Conservation (phyloP, 1,139 yeast species). For the Scheffersomyces segobiensis region DNA sequence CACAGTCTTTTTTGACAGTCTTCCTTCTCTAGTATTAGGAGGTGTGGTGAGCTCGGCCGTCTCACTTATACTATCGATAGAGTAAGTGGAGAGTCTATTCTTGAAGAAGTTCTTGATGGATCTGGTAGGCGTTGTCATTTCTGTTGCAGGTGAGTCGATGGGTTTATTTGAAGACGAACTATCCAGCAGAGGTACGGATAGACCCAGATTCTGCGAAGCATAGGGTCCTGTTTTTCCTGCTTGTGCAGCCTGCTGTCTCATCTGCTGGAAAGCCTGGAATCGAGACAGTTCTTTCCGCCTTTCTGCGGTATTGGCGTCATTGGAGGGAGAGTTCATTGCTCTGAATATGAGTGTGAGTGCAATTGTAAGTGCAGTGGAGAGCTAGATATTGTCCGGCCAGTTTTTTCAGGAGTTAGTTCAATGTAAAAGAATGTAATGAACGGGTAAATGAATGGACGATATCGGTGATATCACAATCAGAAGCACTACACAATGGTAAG, state of each 20-base stretch:
- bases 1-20: background rate
- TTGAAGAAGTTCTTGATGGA: conserved; percentile 28
- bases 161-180: background rate
- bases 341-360: background rate
- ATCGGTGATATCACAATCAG: background rate
- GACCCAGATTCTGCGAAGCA: background rate
- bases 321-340: background rate
- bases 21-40: conserved; percentile 1
- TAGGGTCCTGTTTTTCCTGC: background rate
- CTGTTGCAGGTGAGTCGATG: conserved; percentile 4
- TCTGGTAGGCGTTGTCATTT: conserved; percentile 27
- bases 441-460: background rate
- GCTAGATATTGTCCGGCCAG: background rate
- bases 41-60: conserved; percentile 18
- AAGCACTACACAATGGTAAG: background rate
- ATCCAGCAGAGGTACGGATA: background rate
- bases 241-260: background rate
- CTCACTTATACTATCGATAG: conserved; percentile 29
- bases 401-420: background rate
- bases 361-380: too few species aligned
- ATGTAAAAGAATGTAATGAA: background rate
- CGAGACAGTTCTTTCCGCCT: background rate
- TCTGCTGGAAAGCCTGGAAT: background rate
- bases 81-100: conserved; percentile 25
- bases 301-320: background rate